phyloP scores from a whole-genome alignment of 495 filamentous ascomycete species.

The Evansstolkia leycettana region DNA sequence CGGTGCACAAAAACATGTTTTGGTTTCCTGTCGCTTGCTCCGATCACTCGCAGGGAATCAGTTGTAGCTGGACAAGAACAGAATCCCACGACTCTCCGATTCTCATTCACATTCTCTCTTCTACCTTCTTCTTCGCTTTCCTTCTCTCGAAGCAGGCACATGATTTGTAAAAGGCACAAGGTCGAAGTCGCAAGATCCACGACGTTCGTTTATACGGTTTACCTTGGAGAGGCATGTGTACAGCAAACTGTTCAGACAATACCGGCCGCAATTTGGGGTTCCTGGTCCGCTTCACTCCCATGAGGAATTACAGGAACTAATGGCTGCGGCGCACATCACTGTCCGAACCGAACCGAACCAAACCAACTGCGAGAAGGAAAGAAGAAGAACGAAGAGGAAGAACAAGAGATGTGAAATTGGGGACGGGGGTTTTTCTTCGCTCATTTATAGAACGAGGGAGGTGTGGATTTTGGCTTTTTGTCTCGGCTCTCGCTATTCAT shows the following conservation, averaged over 20 bases:
- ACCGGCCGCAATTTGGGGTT: conserved; percentile 31
- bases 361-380: background rate
- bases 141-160: conserved; percentile 15
- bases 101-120: conserved; percentile 1
- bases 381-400: background rate
- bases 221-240: conserved; percentile 16
- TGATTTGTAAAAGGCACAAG: conserved; percentile 10
- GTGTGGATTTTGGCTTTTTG: conserved; percentile 11
- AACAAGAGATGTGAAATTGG: conserved; percentile 1
- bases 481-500: too few species aligned
- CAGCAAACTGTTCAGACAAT: conserved; percentile 7
- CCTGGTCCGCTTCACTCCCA: conserved; percentile 30
- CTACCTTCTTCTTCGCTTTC: background rate
- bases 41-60: too few species aligned
- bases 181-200: conserved; percentile 12
- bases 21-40: too few species aligned
- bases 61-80: background rate
- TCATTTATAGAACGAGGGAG: background rate
- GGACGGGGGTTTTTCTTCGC: background rate
- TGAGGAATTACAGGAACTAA: conserved; percentile 35
- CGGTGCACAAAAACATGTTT: too few species aligned
- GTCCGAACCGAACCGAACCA: too few species aligned
- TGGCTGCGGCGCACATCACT: conserved; percentile 34
- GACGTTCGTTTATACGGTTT: conserved; percentile 1
- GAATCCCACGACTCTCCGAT: conserved; percentile 7